These are phyloP conservation scores for Thielaviopsis punctulata DNA, from an alignment of 2,329 filamentous ascomycete genomes.

Conservation along the genomic window DNA sequence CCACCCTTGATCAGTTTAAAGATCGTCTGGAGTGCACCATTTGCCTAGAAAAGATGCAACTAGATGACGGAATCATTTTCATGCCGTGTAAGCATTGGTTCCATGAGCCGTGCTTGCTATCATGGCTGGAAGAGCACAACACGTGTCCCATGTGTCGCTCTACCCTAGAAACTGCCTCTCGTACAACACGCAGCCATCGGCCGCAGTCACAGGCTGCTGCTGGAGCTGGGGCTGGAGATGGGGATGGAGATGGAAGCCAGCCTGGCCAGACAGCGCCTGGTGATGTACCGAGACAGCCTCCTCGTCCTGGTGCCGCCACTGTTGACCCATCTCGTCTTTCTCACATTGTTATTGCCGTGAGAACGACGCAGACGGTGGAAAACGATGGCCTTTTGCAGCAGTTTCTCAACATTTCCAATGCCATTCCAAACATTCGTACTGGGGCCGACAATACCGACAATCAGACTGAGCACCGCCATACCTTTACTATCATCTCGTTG, in stretches of 20 bases:
- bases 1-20: slow-evolving; percentile 35
- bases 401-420: not conserved
- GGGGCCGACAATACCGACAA: too few relatives aligned
- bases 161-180: slow-evolving; percentile 26
- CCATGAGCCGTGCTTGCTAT: slow-evolving; percentile 61
- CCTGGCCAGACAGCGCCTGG: not conserved
- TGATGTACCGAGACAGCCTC: not conserved
- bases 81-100: slow-evolving; percentile 92
- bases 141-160: slow-evolving; percentile 74
- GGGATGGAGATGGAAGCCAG: not conserved
- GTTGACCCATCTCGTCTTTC: not conserved
- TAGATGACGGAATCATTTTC: slow-evolving; percentile 56
- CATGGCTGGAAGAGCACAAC: slow-evolving; percentile 81
- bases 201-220: not conserved
- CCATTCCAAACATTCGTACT: not conserved
- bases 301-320: not conserved
- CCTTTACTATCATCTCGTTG: not conserved
- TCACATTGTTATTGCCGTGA: not conserved
- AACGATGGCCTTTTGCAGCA: not conserved
- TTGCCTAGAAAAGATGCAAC: slow-evolving; percentile 70
- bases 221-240: not conserved
- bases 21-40: slow-evolving; percentile 71
- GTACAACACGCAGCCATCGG: not conserved
- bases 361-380: not conserved
- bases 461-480: not conserved